Evolutionary conservation across 129 eudicot genomes (phyloP), one percentile per base, ranked within the genome.

Genomic region (Flaveria ramosissima): DNA sequence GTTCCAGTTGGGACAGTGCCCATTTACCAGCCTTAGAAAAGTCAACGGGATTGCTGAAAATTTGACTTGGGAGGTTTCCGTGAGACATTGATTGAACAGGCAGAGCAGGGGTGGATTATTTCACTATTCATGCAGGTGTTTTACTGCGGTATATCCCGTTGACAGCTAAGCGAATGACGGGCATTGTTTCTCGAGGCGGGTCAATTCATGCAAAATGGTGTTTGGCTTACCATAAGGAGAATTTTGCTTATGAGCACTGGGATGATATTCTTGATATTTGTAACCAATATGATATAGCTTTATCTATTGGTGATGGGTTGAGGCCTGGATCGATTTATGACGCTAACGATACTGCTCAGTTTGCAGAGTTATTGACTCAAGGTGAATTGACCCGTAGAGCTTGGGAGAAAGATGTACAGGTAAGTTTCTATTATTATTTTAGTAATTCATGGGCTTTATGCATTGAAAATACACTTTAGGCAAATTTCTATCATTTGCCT

Each of bases 171-270:
- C 78, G 99, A 47, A 95, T 91, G 99, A 95, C 99, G 7, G 99
- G 99, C 6, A 95, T 95, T 62, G 97, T 95, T 72, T 95, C 99
- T 13, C 92, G 99, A 73, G 99, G 99, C 26, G 99, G 99, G 42
- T 95, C 99, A 12, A 95, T 95, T 16, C 99, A 95, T 84, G 99
- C 99, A 7, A 95, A 91, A 83, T 95, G 99, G 99, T 95, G 99
- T 78, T 89, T 95, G 76, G 89, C 99, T 71, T 92, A 95, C 76
- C 99, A 95, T 72, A 89, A 78, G 65, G 99, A 95, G 85, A 95
- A 95, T 71, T 95, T 95, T 81, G 99, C 99, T 48, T 95, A 95
- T 85, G 96, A 95, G 50, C 99, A 95, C 57, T 95, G 99, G 99
- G 99, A 95, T 84, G 99, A 95, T 32, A 95, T 95, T 9, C 89